These are phyloP conservation scores for Pythium insidiosum DNA, from an alignment of 352 stramenopile genomes.

Conservation along the genomic window DNA sequence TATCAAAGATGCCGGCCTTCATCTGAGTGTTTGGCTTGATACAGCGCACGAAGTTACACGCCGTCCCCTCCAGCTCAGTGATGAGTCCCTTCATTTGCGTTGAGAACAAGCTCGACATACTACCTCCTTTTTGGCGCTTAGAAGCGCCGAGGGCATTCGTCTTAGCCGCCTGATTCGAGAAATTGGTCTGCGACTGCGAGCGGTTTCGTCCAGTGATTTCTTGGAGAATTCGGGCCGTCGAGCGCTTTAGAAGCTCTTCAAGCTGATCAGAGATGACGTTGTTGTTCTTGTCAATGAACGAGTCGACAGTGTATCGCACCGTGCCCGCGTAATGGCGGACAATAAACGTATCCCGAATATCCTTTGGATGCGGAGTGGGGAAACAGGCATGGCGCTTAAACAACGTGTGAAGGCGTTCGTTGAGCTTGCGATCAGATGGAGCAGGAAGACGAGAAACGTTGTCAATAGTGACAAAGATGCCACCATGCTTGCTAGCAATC, in stretches of 20 bases:
- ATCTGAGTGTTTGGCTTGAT: slow-evolving; percentile 96
- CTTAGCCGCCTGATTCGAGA: slow-evolving; percentile 29
- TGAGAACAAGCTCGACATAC: slow-evolving; percentile 63
- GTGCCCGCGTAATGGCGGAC: slow-evolving; percentile 81
- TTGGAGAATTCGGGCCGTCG: slow-evolving; percentile 59
- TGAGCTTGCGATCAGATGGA: slow-evolving; percentile 83
- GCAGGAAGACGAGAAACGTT: slow-evolving; percentile 77
- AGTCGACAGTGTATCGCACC: slow-evolving; percentile 78
- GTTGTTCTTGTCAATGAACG: slow-evolving; percentile 89
- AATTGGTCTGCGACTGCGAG: slow-evolving; percentile 31
- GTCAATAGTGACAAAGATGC: slow-evolving; percentile 82
- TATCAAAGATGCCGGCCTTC: slow-evolving; percentile 75
- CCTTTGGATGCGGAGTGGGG: slow-evolving; percentile 77
- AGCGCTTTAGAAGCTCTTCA: slow-evolving; percentile 79
- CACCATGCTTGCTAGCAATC: slow-evolving; percentile 73
- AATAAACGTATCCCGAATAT: slow-evolving; percentile 79
- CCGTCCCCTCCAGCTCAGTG: slow-evolving; percentile 75
- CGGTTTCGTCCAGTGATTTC: slow-evolving; percentile 49
- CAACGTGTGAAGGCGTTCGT: slow-evolving; percentile 74
- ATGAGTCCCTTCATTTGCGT: slow-evolving; percentile 85
- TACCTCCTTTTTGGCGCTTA: slow-evolving; percentile 60
- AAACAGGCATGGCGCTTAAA: slow-evolving; percentile 82
- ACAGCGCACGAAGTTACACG: slow-evolving; percentile 92
- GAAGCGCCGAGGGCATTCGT: slow-evolving; percentile 35
- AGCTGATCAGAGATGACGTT: slow-evolving; percentile 88